Conservation (phyloP, 352 stramenopile genomes). For the Phytophthora quininea region DNA sequence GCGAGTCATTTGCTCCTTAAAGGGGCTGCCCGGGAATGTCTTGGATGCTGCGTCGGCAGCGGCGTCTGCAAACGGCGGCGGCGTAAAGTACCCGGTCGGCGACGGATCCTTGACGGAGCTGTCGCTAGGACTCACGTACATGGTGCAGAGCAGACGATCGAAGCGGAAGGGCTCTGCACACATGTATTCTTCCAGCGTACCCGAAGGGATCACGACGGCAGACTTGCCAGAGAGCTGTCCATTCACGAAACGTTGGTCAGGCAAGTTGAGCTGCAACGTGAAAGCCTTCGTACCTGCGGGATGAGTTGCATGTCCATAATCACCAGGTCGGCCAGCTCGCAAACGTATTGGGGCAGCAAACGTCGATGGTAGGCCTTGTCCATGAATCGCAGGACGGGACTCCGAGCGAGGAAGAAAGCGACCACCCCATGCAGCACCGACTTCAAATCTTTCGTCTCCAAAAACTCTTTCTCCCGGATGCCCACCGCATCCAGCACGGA, state of each 20-base stretch:
- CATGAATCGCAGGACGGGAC: constrained; percentile 55
- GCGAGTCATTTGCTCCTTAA: constrained; percentile 56
- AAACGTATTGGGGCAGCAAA: constrained; percentile 54
- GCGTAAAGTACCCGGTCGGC: constrained; percentile 25
- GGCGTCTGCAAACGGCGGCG: constrained; percentile 17
- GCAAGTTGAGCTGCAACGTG: too few relatives aligned
- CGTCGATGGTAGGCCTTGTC: constrained; percentile 66
- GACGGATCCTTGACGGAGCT: constrained; percentile 23
- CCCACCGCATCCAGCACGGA: constrained; percentile 44
- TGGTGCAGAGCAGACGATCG: constrained; percentile 42
- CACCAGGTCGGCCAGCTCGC: constrained; percentile 48
- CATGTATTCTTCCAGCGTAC: constrained; percentile 63
- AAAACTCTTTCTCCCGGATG: constrained; percentile 48
- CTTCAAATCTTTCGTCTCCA: constrained; percentile 48
- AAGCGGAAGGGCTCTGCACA: constrained; percentile 54
- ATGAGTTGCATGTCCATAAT: constrained; percentile 56
- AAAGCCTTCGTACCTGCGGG: constrained; percentile 33
- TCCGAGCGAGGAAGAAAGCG: constrained; percentile 60
- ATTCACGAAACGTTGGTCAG: background rate
- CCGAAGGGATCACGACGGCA: constrained; percentile 39
- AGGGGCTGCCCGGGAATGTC: constrained; percentile 42
- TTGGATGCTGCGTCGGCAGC: constrained; percentile 22
- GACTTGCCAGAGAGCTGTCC: constrained; percentile 27
- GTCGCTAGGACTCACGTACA: constrained; percentile 53
- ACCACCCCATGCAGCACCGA: constrained; percentile 59